phyloP scores from a whole-genome alignment of 192 early-diverging fungal genomes.

The Paraglomus occultum region DNA sequence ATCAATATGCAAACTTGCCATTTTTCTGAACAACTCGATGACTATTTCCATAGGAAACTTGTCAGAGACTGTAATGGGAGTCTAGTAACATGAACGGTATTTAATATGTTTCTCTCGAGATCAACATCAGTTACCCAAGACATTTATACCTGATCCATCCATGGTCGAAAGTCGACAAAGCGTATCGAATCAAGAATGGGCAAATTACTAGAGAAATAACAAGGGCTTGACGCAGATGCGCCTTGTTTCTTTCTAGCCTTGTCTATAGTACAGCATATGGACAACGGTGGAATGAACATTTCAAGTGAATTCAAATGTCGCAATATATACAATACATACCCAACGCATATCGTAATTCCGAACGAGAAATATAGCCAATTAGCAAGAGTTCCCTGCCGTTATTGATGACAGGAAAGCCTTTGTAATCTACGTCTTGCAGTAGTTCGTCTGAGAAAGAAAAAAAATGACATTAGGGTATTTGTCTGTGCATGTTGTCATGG shows the following conservation, averaged over 20 bases:
- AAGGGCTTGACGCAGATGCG: conserved; percentile 27
- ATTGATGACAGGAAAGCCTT: conserved; percentile 74
- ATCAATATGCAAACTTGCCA: conserved; percentile 36
- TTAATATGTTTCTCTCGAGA: background rate
- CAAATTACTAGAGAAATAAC: conserved; percentile 41
- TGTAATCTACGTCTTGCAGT: conserved; percentile 55
- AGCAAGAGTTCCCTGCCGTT: conserved; percentile 55
- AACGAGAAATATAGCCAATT: conserved; percentile 68
- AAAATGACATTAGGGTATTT: background rate
- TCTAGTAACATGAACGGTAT: conserved; percentile 9
- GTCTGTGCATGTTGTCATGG: too few species aligned
- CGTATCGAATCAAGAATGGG: conserved; percentile 31
- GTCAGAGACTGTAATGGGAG: conserved; percentile 64
- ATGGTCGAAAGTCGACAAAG: conserved; percentile 61
- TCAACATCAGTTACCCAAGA: background rate
- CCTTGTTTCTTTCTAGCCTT: conserved; percentile 34
- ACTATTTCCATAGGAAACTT: conserved; percentile 62
- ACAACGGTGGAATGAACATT: background rate
- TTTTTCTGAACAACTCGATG: conserved; percentile 63
- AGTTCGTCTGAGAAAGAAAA: conserved; percentile 27
- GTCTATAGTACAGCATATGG: conserved; percentile 26
- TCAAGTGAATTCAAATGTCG: background rate
- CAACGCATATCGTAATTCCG: conserved; percentile 54
- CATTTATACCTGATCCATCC: conserved; percentile 53
- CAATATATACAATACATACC: conserved; percentile 20